A percentile compares a stretch with the other conserved stretches of the same genome.
Conservation (phyloP, 2,329 filamentous ascomycete species). For the Botryosphaeria dothidea region DNA sequence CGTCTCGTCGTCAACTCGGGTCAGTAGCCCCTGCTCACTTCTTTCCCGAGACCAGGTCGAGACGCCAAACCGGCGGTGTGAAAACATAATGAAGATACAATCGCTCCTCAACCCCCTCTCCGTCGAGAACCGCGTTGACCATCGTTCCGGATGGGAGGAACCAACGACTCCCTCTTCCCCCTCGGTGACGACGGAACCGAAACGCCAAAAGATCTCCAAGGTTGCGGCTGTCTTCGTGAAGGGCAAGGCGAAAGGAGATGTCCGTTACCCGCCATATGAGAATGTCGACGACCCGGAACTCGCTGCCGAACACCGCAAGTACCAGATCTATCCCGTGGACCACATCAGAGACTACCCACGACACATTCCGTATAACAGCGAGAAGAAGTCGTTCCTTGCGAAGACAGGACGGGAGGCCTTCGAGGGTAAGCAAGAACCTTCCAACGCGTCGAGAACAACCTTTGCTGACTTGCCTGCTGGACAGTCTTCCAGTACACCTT, state of each 20-base stretch:
- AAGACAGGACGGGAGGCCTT: slow-evolving; percentile 88
- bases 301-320: slow-evolving; percentile 60
- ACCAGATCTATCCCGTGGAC: slow-evolving; percentile 67
- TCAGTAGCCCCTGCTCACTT: background rate
- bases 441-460: background rate
- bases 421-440: slow-evolving; percentile 65
- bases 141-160: background rate
- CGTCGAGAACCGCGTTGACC: slow-evolving; percentile 18
- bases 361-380: slow-evolving; percentile 92
- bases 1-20: background rate
- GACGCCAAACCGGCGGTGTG: background rate
- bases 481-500: slow-evolving; percentile 85
- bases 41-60: slow-evolving; percentile 5
- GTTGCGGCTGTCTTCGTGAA: slow-evolving; percentile 64
- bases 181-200: slow-evolving; percentile 23
- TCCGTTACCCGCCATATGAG: slow-evolving; percentile 77
- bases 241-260: slow-evolving; percentile 62
- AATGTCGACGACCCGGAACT: slow-evolving; percentile 55
- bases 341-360: slow-evolving; percentile 52
- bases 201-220: slow-evolving; percentile 62
- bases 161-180: slow-evolving; percentile 21
- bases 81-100: slow-evolving; percentile 41
- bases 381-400: slow-evolving; percentile 83
- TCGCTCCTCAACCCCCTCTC: slow-evolving; percentile 42
- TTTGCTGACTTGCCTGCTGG: slow-evolving; percentile 24